phyloP scores from a whole-genome alignment of 495 filamentous ascomycete genomes.

The Emericellopsis terricola region DNA sequence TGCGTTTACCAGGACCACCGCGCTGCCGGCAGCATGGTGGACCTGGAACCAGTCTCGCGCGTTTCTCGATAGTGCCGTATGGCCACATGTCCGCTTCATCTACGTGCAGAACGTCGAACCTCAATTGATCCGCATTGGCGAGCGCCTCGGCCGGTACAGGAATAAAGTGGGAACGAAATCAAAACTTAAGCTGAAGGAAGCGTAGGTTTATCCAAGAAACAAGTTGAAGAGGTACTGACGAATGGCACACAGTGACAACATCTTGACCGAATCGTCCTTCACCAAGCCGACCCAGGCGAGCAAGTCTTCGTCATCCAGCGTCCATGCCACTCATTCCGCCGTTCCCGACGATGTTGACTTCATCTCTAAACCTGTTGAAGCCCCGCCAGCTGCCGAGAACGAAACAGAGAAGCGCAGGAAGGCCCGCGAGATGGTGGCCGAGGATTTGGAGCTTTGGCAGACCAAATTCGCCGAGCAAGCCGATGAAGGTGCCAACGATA shows the following conservation, averaged over 20 bases:
- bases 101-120: slow-evolving; percentile 90
- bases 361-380: slow-evolving; percentile 1
- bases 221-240: too few relatives aligned
- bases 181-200: too few relatives aligned
- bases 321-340: slow-evolving; percentile 4
- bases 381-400: slow-evolving; percentile 11
- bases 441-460: slow-evolving; percentile 70
- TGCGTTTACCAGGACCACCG: slow-evolving; percentile 47
- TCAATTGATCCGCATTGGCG: slow-evolving; percentile 78
- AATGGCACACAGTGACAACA: slow-evolving; percentile 6
- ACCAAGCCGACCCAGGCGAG: slow-evolving; percentile 18
- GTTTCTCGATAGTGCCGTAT: slow-evolving; percentile 58
- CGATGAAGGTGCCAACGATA: slow-evolving; percentile 62
- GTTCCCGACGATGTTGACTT: neutral
- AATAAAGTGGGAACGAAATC: slow-evolving; percentile 6
- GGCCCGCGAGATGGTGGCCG: slow-evolving; percentile 47
- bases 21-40: slow-evolving; percentile 51
- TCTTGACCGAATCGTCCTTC: slow-evolving; percentile 12
- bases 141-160: slow-evolving; percentile 68
- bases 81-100: slow-evolving; percentile 59
- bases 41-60: slow-evolving; percentile 45
- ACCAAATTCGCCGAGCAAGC: slow-evolving; percentile 67
- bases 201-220: too few relatives aligned
- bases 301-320: too few relatives aligned
- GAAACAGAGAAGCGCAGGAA: slow-evolving; percentile 23